These are phyloP conservation scores for Pythium aristosporum DNA, from an alignment of 352 stramenopile species.

Conservation along the genomic window DNA sequence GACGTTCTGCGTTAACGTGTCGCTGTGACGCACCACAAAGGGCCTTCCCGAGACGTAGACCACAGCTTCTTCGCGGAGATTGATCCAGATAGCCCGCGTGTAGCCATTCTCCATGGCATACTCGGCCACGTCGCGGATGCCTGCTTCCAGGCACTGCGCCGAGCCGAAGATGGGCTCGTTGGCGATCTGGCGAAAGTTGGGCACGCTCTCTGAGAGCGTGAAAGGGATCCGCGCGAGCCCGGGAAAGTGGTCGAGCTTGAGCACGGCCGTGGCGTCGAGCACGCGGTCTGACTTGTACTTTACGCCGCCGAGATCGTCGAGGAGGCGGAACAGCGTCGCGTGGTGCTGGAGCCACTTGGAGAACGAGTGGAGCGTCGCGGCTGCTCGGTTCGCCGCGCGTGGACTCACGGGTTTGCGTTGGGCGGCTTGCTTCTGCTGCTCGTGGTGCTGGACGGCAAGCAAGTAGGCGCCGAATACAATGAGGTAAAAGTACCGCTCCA, in stretches of 20 bases:
- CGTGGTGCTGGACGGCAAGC: slow-evolving; percentile 30
- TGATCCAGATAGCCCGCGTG: slow-evolving; percentile 87
- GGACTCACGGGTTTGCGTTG: slow-evolving; percentile 23
- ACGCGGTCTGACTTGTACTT: slow-evolving; percentile 85
- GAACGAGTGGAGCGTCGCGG: slow-evolving; percentile 47
- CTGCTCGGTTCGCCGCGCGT: neutral
- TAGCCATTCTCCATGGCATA: slow-evolving; percentile 48
- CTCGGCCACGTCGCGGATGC: slow-evolving; percentile 65
- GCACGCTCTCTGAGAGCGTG: slow-evolving; percentile 64
- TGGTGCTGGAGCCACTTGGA: slow-evolving; percentile 83
- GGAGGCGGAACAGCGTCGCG: slow-evolving; percentile 65
- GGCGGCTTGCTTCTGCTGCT: slow-evolving; percentile 9
- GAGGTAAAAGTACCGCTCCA: slow-evolving; percentile 89
- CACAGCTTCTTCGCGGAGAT: slow-evolving; percentile 89
- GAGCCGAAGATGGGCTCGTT: slow-evolving; percentile 85
- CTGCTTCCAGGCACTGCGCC: slow-evolving; percentile 73
- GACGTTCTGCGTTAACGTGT: slow-evolving; percentile 85
- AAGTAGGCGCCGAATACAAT: slow-evolving; percentile 88
- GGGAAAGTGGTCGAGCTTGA: slow-evolving; percentile 91
- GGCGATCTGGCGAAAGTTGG: slow-evolving; percentile 83
- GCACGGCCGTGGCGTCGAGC: slow-evolving; percentile 62
- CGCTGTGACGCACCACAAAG: slow-evolving; percentile 81
- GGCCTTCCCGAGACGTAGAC: slow-evolving; percentile 87
- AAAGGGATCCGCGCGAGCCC: slow-evolving; percentile 69
- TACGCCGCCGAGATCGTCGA: slow-evolving; percentile 76